phyloP scores from a whole-genome alignment of 2,329 filamentous ascomycete genomes.

The Ophiosphaerella herpotricha region DNA sequence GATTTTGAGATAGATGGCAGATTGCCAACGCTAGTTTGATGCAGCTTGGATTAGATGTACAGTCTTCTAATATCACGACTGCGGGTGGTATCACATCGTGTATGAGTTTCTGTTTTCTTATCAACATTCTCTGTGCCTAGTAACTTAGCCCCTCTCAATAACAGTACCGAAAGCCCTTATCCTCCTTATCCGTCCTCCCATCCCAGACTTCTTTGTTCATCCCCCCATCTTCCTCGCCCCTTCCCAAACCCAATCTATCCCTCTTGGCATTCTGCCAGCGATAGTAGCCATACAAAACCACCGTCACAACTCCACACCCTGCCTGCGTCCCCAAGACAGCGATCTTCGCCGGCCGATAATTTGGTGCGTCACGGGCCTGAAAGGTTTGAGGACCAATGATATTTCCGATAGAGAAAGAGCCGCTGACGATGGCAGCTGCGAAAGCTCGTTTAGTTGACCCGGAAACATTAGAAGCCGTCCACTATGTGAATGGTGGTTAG shows the following conservation, averaged over 20 bases:
- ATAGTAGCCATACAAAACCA: conserved; percentile 17
- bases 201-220: conserved; percentile 4
- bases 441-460: conserved; percentile 46
- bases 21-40: too few species aligned
- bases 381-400: conserved; percentile 39
- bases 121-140: not conserved
- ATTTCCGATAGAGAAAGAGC: conserved; percentile 42
- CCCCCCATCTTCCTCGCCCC: not conserved
- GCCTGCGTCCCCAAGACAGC: conserved; percentile 42
- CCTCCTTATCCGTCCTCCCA: conserved; percentile 1
- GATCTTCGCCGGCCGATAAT: conserved; percentile 48
- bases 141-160: conserved; percentile 13
- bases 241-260: not conserved
- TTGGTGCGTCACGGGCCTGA: conserved; percentile 16
- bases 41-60: too few species aligned
- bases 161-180: conserved; percentile 3
- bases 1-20: not conserved
- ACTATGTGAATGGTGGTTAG: conserved; percentile 1
- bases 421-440: conserved; percentile 37
- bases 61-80: too few species aligned
- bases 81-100: too few species aligned
- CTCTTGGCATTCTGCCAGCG: conserved; percentile 16
- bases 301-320: conserved; percentile 27
- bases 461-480: conserved; percentile 21
- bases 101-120: not conserved